Base-by-base conservation (phyloP, 805 yeast species). In the Dipodascopsis tothii region DNA sequence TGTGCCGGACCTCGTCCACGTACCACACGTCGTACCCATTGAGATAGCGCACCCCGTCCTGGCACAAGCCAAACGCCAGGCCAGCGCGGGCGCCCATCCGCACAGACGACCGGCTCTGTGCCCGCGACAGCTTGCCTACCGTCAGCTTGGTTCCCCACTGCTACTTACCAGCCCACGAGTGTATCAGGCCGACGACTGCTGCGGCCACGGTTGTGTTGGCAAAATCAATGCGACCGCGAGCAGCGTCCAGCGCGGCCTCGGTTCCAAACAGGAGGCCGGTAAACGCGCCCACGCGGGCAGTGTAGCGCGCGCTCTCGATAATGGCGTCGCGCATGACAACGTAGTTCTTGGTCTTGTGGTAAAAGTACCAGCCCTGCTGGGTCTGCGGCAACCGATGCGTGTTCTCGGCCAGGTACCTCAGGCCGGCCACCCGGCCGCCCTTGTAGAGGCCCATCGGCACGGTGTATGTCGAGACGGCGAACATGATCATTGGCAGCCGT, bases 321-420 rank as follows among this genome's bases (percentile, higher is more conserved):
- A 76, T 63, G 1, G 84, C 84, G 21, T 68, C 67, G 45, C 73
- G 68, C 28, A 81, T 61, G 63, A 84, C 76, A 23, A 81, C 82
- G 60, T 83, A 82, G 62, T 83, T 81, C 65, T 84, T 85, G 50
- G 85, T 72, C 63, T 82, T 84, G 63, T 85, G 92, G 62, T 85
- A 85, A 59, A 80, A 81, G 58, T 81, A 85, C 95, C 95, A 85
- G 0, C 90, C 92, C 18, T 85, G 87, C 42, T 77, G 80, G 0
- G 81, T 77, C 19, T 62, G 70, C 5, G 95, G 95, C 45, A 86
- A 64, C 41, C 95, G 60, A 58, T 85, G 95, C 11, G 92, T 81
- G 56, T 85, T 85, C 53, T 83, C 84, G 2, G 88, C 86, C 37
- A 85, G 66, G 54, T 74, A 85, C 35, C 77, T 70, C 35, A 78